Evolutionary conservation across 208 protist genomes (phyloP), one percentile per base, ranked within the genome.

Genomic region (Angomonas desouzai): DNA sequence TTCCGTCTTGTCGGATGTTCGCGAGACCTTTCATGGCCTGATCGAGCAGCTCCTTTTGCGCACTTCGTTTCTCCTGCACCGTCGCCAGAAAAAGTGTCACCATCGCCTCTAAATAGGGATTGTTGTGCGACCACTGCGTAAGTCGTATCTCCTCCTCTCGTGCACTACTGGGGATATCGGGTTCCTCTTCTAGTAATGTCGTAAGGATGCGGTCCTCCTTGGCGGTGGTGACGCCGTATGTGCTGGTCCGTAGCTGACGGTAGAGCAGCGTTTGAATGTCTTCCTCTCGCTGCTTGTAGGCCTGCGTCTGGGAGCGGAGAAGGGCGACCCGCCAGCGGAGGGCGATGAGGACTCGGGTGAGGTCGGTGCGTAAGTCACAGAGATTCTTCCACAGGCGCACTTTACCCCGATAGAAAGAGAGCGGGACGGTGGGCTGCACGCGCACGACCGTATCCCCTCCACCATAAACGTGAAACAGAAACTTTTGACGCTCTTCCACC

Each of bases 201-300:
- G 66, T 49, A 11, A 90, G 74, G 32, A 94, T 68, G 67, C 85
- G 84, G 3, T 69, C 61, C 55, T 92, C 88, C 70, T 94, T 94
- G 30, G 76, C 71, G 18, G 88, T 85, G 0, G 74, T 62, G 10
- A 68, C 69, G 36, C 88, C 88, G 71, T 85, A 94, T 13, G 91
- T 70, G 36, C 68, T 67, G n/a, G 76, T 69, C 48, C 87, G 74
- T 13, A 72, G 66, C 32, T 94, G 85, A 11, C 88, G 82, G 47
- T 68, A 68, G 38, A 77, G 73, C 22, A 94, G 53, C 28, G 75
- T 74, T 32, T 73, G 74, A n/a, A 91, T 60, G 60, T 94, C 78
- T n/a, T 71, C 64, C 47, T 76, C 63, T 13, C 81, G 80, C 40
- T 81, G 66, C 30, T 73, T n/a, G 59, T 85, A 75, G 48, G 64